Percentiles rank a stretch among this genome's conserved stretches.
phyloP scores from a whole-genome alignment of 345 rosid genomes.

The Gossypium anomalum region DNA sequence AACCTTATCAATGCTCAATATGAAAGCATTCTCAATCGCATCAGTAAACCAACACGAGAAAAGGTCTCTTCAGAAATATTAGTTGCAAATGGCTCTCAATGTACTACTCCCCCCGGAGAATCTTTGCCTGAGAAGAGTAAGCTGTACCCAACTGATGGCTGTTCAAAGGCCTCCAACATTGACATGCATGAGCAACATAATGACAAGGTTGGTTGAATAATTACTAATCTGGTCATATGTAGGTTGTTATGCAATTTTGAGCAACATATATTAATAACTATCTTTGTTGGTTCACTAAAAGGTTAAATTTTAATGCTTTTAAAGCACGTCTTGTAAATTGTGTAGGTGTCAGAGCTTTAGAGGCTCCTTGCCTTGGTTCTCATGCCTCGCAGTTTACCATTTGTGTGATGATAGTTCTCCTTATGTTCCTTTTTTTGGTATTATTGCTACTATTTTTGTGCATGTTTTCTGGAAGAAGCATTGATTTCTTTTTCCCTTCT shows the following conservation, averaged over 20 bases:
- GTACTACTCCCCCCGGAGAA: not conserved
- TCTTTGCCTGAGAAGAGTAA: slow-evolving; percentile 17
- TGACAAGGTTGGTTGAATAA: slow-evolving; percentile 31
- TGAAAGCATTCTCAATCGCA: slow-evolving; percentile 19
- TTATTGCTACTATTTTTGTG: not conserved
- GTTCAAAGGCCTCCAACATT: not conserved
- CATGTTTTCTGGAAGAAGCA: not conserved
- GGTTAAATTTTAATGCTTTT: not conserved
- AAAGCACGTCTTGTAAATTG: not conserved
- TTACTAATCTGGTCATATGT: not conserved
- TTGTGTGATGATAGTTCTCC: slow-evolving; percentile 4
- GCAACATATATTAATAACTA: not conserved
- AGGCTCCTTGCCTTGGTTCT: not conserved
- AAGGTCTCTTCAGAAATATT: slow-evolving; percentile 12
- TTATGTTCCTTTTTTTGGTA: not conserved
- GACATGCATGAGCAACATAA: slow-evolving; percentile 16
- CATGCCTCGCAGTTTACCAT: not conserved
- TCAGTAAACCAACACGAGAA: slow-evolving; percentile 17
- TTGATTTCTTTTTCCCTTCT: not conserved
- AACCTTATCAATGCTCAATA: slow-evolving; percentile 19
- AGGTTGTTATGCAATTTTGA: not conserved
- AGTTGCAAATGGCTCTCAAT: slow-evolving; percentile 15
- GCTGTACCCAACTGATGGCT: slow-evolving; percentile 8
- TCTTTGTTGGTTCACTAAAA: not conserved
- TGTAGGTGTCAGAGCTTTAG: not conserved